Conservation (phyloP, 179 eudicot genomes). For the Carnegiea gigantea region DNA sequence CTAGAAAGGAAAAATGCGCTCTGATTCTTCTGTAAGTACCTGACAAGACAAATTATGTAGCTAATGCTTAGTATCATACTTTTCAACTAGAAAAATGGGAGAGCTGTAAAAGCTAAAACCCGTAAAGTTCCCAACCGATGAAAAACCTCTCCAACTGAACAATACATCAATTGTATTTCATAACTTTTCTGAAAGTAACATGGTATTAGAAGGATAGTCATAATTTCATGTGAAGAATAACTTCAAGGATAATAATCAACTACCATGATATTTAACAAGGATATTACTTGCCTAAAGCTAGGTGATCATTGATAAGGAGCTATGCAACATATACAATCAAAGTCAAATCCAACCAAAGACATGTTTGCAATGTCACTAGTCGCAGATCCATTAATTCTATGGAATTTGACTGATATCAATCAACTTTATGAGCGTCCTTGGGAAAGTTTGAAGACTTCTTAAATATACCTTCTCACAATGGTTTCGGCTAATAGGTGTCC, state of each 20-base stretch:
- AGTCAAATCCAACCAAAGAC: not conserved
- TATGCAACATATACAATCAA: no score
- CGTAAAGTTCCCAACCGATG: not conserved
- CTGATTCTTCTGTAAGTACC: constrained; percentile 73
- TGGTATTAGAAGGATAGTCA: not conserved
- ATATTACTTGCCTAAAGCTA: not conserved
- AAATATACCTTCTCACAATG: no score
- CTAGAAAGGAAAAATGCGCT: constrained; percentile 51
- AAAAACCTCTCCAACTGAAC: not conserved
- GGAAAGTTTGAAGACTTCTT: no score
- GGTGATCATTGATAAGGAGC: not conserved
- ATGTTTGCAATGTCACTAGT: not conserved
- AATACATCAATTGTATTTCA: not conserved
- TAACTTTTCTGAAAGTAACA: not conserved
- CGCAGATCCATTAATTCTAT: no score
- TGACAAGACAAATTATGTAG: constrained; percentile 28
- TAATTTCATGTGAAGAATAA: not conserved
- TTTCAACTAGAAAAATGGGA: not conserved
- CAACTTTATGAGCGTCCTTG: no score
- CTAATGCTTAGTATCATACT: not conserved
- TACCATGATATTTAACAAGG: no score
- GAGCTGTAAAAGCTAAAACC: not conserved
- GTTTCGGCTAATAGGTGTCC: no score
- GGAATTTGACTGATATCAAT: no score
- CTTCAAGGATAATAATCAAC: no score